A percentile compares a stretch with the other conserved stretches of the same genome.
These are phyloP conservation scores for Oehlia diaphana DNA, from an alignment of 192 early-diverging fungal species.

Conservation along the genomic window DNA sequence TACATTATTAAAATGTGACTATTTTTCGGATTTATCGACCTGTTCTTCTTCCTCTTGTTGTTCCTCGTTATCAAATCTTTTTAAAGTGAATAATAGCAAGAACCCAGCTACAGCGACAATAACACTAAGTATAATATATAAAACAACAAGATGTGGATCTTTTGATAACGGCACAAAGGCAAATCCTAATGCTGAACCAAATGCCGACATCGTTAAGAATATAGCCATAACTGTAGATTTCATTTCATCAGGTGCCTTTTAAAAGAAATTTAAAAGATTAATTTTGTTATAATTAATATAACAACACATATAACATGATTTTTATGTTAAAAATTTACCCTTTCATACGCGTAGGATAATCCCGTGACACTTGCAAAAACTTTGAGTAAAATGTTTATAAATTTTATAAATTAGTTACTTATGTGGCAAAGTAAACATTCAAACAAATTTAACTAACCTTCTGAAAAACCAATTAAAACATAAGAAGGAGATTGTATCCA, in stretches of 20 bases:
- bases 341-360: no score
- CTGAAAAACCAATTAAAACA: constrained; percentile 66
- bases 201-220: constrained; percentile 59
- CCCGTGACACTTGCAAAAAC: no score
- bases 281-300: not conserved
- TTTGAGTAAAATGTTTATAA: no score
- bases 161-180: constrained; percentile 55
- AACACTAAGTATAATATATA: constrained; percentile 60
- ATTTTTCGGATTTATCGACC: no score
- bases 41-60: not conserved
- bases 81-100: constrained; percentile 29
- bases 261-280: not conserved
- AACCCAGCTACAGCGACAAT: constrained; percentile 23
- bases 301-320: not conserved
- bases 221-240: constrained; percentile 75
- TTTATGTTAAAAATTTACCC: no score
- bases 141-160: constrained; percentile 60
- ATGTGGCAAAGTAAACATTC: not conserved
- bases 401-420: not conserved
- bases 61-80: constrained; percentile 28
- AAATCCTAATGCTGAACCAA: constrained; percentile 57
- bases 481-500: constrained; percentile 60
- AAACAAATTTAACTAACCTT: constrained; percentile 30
- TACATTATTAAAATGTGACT: no score
- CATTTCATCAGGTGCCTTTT: constrained; percentile 54